phyloP scores from a whole-genome alignment of 78 protist species.

The Chrysochromulina parva region DNA sequence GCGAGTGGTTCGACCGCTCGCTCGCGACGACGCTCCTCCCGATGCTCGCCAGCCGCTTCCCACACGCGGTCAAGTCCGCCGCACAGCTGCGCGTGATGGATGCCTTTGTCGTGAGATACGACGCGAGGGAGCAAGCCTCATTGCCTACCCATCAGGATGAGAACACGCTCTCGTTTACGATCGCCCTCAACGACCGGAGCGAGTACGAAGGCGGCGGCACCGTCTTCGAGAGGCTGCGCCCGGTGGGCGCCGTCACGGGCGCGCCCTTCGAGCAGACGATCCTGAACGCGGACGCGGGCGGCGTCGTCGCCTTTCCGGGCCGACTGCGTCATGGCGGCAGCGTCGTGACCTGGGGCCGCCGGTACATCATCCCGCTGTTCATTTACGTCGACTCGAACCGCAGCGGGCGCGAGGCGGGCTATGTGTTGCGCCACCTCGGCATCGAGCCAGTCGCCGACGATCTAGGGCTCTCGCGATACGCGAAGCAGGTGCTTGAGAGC shows the following conservation, averaged over 20 bases:
- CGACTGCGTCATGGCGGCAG: neutral
- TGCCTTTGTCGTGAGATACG: neutral
- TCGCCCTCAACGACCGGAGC: constrained; percentile 1
- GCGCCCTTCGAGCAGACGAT: neutral
- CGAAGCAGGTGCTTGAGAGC: too few species aligned
- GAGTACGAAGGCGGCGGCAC: neutral
- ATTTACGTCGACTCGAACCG: neutral
- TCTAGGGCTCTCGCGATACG: too few species aligned
- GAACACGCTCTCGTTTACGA: neutral
- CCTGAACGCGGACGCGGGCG: neutral
- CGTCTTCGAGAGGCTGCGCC: neutral
- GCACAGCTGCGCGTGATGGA: neutral
- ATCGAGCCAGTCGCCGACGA: too few species aligned
- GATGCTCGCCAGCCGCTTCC: neutral
- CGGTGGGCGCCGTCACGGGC: neutral
- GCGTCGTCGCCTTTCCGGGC: neutral
- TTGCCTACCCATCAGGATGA: neutral
- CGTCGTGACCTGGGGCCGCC: neutral
- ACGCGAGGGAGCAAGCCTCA: neutral
- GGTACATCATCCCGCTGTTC: neutral
- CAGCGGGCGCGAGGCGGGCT: neutral
- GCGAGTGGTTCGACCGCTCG: neutral
- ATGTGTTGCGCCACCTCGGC: neutral
- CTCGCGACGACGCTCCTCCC: neutral
- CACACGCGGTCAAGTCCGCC: neutral